A percentile compares a stretch with the other conserved stretches of the same genome.
These are phyloP conservation scores for Favolaschia claudopus DNA, from an alignment of 768 basidiomycete species.

Conservation along the genomic window DNA sequence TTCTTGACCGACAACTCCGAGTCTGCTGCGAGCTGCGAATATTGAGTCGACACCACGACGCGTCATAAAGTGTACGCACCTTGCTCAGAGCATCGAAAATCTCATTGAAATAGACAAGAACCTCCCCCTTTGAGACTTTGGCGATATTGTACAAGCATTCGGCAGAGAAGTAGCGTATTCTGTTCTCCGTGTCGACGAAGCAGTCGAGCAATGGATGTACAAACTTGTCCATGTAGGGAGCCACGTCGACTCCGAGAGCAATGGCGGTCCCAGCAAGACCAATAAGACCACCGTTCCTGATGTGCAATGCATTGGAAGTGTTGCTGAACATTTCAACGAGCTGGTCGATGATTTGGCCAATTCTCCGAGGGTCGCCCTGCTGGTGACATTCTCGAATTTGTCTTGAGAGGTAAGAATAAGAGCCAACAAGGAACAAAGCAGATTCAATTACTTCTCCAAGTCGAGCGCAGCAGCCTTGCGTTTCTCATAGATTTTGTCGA, in stretches of 20 bases:
- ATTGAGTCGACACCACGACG: neutral
- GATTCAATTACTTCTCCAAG: conserved; percentile 80
- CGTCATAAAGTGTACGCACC: conserved; percentile 58
- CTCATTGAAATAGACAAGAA: conserved; percentile 96
- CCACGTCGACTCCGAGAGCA: conserved; percentile 90
- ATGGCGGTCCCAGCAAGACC: conserved; percentile 98
- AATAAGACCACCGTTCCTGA: conserved; percentile 94
- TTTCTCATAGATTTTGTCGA: conserved; percentile 97
- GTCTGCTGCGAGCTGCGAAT: conserved; percentile 87
- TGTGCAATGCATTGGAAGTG: conserved; percentile 81
- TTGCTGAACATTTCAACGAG: conserved; percentile 94
- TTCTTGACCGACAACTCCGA: conserved; percentile 97
- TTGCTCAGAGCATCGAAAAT: conserved; percentile 98
- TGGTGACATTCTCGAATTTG: conserved; percentile 88
- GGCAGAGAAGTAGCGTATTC: conserved; percentile 96
- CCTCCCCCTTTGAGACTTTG: conserved; percentile 96
- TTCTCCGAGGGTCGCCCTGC: conserved; percentile 81
- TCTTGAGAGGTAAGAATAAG: conserved; percentile 42
- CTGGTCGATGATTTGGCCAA: conserved; percentile 90
- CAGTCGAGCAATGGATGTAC: conserved; percentile 88
- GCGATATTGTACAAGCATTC: conserved; percentile 99
- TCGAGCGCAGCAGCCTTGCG: conserved; percentile 95
- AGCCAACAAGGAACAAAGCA: neutral
- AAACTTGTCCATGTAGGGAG: conserved; percentile 94
- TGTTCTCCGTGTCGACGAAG: conserved; percentile 93